Evolutionary conservation across 805 yeast species (phyloP), one percentile per base, ranked within the genome.

Genomic region (Barnettozyma populi): DNA sequence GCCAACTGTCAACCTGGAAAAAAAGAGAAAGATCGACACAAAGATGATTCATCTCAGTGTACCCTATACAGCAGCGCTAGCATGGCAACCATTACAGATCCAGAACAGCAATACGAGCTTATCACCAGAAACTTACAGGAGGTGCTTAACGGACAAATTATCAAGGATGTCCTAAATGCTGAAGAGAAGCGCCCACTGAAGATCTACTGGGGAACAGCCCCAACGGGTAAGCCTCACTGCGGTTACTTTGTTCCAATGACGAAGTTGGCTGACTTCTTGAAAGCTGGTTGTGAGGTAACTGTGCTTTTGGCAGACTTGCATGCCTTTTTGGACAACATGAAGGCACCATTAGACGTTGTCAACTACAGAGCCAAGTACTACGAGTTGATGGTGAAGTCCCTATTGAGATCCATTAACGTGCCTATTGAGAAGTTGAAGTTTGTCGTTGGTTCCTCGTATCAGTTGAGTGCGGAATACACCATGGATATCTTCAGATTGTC

Each of bases 181-280:
- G 94, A 86, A 63, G 83, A 78, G 47, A 85, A 88, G 61, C 81
- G 95, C 59, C 87, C 94, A 13, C 68, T 95, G 56, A 86, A 81
- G 61, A 70, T 94, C 62, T 94, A 94, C 80, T 94, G 97, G 98
- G 99, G 99, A 57, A 90, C 98, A 19, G 99, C 99, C 7, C 98
- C 99, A 51, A 94, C 99, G 5, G 99, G 99, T 45, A 87, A 80
- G 69, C 97, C 98, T 40, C 99, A 94, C 71, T 90, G 97, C 73
- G 99, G 98, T 45, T 94, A 94, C 76, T 89, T 94, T 63, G 99
- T 94, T 35, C 94, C 98, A 45, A 92, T 94, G 98, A 85, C 95
- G 52, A 92, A 94, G 68, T 70, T 94, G 57, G 98, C 98, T 2
- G 90, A 94, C 66, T 89, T 92, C 66, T 77, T 94, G 67, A 84